phyloP scores from a whole-genome alignment of 352 stramenopile genomes.

The Globisporangium orthogonon region DNA sequence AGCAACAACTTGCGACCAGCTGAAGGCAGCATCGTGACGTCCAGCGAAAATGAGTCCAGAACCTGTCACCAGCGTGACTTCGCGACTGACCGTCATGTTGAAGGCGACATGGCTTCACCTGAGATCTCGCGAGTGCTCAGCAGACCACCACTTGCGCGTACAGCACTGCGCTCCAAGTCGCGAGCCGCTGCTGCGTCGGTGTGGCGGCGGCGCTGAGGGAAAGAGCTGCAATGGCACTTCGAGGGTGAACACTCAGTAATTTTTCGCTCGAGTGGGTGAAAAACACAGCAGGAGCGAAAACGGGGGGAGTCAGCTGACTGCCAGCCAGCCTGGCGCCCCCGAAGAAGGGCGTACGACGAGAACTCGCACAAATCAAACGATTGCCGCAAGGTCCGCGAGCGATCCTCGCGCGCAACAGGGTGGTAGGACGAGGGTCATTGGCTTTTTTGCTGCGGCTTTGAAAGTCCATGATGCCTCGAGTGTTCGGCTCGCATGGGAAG shows the following conservation, averaged over 20 bases:
- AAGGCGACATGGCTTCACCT: neutral
- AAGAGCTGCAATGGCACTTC: neutral
- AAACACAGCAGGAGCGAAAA: neutral
- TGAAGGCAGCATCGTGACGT: neutral
- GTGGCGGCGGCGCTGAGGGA: neutral
- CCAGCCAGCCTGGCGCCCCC: no score
- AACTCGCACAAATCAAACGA: neutral
- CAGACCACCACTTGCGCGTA: no score
- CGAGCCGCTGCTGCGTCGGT: no score
- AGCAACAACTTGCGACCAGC: neutral
- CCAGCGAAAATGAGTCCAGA: slow-evolving; percentile 13
- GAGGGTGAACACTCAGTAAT: neutral
- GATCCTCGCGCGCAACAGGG: neutral
- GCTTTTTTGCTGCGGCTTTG: neutral
- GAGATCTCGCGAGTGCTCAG: neutral
- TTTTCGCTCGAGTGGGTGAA: neutral
- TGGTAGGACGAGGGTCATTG: neutral
- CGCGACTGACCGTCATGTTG: neutral
- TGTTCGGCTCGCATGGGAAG: no score
- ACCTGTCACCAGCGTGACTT: slow-evolving; percentile 9
- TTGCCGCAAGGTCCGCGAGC: neutral
- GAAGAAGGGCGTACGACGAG: no score
- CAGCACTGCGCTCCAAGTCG: neutral
- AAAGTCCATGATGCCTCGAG: no score
- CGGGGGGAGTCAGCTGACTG: neutral